Base-by-base conservation (phyloP, 768 basidiomycete species). In the Suillus occidentalis region DNA sequence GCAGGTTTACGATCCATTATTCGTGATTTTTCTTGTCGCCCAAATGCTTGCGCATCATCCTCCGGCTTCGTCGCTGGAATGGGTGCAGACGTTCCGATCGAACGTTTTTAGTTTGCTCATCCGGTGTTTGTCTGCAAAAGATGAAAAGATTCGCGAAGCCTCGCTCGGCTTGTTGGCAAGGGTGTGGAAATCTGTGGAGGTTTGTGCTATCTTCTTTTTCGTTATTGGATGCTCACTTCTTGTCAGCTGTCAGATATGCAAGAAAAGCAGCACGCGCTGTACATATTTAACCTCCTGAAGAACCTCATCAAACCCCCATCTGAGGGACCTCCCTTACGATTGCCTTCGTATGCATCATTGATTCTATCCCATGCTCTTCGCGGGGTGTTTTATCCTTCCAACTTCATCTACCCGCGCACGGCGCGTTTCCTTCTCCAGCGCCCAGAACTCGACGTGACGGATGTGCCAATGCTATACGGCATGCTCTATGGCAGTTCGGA, bases 391-490 rank as follows among this genome's bases (percentile, higher is more conserved):
- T 90, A 93, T 66, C 95, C 97, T 0, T 89, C 92, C 2, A 89
- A 90, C 60, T 92, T 94, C 75, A 88, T 93, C 52, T 99, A 97
- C 72, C 94, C 96, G 0, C 78, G 90, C 18, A 91, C 90, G 0
- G 88, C 92, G 1, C 85, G 91, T 6, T 98, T 97, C 82, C 84
- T 99, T 6, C 84, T 99, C 0, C 95, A 97, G 75, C 87, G 97
- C 2, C 89, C 94, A 0, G 84, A 87, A 62, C 78, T 98, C 8
- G 96, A 98, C 70, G 78, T 79, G 1, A 80, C 78, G 1, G 96
- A 98, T 71, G 92, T 98, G 0, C 97, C 97, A 0, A 88, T 98
- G 88, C 77, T 99, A 6, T 98, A 93, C 71, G 82, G 82, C 13
- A 89, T 97, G 87, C 80, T 98, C 4, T 97, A 94, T 73, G 93